Evolutionary conservation across 441 rosid species (phyloP), one percentile per base, ranked within the genome.

Genomic region (Arabidopsis hybrid): DNA sequence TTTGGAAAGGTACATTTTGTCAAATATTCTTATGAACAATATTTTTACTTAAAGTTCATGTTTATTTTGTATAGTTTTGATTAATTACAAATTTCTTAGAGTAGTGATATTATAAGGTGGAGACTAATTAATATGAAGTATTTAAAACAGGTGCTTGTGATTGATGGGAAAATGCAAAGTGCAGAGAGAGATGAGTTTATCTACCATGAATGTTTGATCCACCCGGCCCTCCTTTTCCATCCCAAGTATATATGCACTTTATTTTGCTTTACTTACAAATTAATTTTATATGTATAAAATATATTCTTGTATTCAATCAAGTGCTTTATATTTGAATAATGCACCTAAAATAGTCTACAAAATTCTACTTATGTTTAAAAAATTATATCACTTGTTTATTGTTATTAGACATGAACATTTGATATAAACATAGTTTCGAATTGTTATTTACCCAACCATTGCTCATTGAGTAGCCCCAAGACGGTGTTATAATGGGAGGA

Each of bases 111-210:
- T 36, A 52, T 47, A 45, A 21, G 50, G 58, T 38, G 31, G 50
- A 36, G 52, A 18, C 16, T 49, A 31, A 67, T 8, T 45, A 40
- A n/a, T 51, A 14, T 39, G 50, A 61, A 39, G 1, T 45, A 42
- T 6, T 42, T 55, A 7, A 21, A 56, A 60, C 45, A 90, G 97
- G 95, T 89, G 36, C 78, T 94, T 80, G 93, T 94, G 78, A 87
- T 94, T 65, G 97, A 94, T 73, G 98, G 98, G 34, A 94, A 94
- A 83, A 90, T 94, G 93, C 98, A 94, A 84, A 94, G 96, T 75
- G 98, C 98, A 1, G 98, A 91, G 78, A 82, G 78, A 56, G 98
- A 94, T 51, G 98, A 94, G 78, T 94, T 94, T 73, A 88, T 94
- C 34, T 94, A 94, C 76, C 98, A 94, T 63, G 98, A 94, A 71